These are phyloP conservation scores for Acanthamoeba royreba DNA, from an alignment of 208 protist genomes.

Conservation along the genomic window DNA sequence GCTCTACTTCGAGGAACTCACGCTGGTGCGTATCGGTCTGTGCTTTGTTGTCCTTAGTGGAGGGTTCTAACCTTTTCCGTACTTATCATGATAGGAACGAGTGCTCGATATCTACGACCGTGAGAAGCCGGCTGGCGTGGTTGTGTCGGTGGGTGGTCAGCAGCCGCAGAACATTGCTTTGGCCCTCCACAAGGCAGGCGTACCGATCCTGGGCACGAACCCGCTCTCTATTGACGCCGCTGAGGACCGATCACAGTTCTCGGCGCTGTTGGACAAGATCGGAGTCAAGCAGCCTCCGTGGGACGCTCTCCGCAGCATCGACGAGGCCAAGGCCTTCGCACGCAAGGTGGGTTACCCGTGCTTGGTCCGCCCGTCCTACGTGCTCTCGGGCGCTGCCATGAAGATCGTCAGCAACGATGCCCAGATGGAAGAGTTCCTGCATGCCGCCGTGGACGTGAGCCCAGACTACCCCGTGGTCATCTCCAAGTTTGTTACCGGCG, in stretches of 20 bases:
- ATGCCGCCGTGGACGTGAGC: slow-evolving; percentile 96
- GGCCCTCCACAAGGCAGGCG: slow-evolving; percentile 83
- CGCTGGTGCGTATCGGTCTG: slow-evolving; percentile 66
- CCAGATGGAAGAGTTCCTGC: slow-evolving; percentile 89
- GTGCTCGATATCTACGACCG: slow-evolving; percentile 95
- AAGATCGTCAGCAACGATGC: slow-evolving; percentile 79
- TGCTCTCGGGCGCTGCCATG: slow-evolving; percentile 57
- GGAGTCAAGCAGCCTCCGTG: slow-evolving; percentile 95
- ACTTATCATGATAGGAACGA: slow-evolving; percentile 86
- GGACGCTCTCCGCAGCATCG: slow-evolving; percentile 89
- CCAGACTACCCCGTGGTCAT: slow-evolving; percentile 86
- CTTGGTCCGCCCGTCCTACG: slow-evolving; percentile 87
- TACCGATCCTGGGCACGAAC: slow-evolving; percentile 94
- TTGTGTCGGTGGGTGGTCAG: slow-evolving; percentile 92
- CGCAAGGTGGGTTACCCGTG: slow-evolving; percentile 86
- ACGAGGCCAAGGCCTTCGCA: slow-evolving; percentile 90
- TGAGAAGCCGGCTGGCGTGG: slow-evolving; percentile 87
- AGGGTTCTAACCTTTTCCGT: slow-evolving; percentile 89
- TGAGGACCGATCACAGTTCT: slow-evolving; percentile 87
- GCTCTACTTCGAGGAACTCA: slow-evolving; percentile 98
- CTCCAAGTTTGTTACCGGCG: slow-evolving; percentile 89
- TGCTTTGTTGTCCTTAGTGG: slow-evolving; percentile 92
- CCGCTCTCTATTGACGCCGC: slow-evolving; percentile 94
- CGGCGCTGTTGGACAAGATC: slow-evolving; percentile 51
- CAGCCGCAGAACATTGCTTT: slow-evolving; percentile 97